A percentile compares a stretch with the other conserved stretches of the same genome.
These are phyloP conservation scores for Diutina scorzettiae DNA, from an alignment of 1,139 yeast genomes.

Conservation along the genomic window DNA sequence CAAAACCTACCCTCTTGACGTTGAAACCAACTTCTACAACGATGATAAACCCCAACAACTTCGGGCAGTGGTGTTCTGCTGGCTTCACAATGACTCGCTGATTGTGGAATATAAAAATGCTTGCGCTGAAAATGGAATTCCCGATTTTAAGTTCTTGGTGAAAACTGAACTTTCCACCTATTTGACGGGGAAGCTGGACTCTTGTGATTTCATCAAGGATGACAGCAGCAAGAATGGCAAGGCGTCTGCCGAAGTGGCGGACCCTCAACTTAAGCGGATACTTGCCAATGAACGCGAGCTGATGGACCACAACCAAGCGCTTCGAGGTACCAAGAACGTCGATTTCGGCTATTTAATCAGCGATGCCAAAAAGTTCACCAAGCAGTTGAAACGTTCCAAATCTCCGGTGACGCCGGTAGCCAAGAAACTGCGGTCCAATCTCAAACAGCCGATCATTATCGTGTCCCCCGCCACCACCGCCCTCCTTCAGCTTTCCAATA, in stretches of 20 bases:
- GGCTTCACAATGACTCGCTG: conserved; percentile 63
- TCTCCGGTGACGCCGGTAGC: neutral
- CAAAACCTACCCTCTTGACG: conserved; percentile 22
- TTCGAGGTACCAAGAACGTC: conserved; percentile 66
- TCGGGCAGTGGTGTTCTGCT: conserved; percentile 63
- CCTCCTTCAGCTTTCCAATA: conserved; percentile 65
- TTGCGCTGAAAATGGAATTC: conserved; percentile 52
- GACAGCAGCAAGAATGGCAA: conserved; percentile 9
- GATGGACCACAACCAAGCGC: conserved; percentile 66
- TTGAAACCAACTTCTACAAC: conserved; percentile 44
- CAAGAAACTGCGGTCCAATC: neutral
- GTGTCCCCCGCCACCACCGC: conserved; percentile 95
- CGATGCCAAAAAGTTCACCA: conserved; percentile 56
- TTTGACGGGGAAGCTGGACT: conserved; percentile 57
- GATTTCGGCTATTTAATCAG: conserved; percentile 66
- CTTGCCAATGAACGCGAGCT: conserved; percentile 52
- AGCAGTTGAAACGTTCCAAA: conserved; percentile 36
- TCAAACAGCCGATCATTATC: conserved; percentile 58
- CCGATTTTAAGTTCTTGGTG: conserved; percentile 73
- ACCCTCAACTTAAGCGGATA: conserved; percentile 46
- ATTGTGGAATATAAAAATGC: conserved; percentile 75
- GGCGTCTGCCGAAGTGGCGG: conserved; percentile 13
- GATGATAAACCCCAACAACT: conserved; percentile 42
- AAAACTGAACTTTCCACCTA: conserved; percentile 77
- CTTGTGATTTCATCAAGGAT: conserved; percentile 37